Base-by-base conservation (phyloP, 1,284 basidiomycete species). In the Agaricales sp. region DNA sequence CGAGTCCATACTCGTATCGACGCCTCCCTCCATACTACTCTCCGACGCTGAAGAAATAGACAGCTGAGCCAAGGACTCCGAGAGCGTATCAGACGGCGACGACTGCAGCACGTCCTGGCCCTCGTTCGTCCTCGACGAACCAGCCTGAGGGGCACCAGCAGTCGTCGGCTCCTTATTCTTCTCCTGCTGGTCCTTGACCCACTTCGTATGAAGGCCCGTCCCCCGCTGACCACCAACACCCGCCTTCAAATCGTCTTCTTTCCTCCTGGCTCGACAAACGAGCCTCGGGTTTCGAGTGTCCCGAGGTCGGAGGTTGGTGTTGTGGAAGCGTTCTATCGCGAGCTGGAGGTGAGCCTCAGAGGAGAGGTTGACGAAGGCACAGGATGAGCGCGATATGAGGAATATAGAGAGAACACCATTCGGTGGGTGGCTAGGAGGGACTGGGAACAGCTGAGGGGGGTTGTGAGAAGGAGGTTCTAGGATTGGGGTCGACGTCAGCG, bases 201-300 rank as follows among this genome's bases (percentile, higher is more conserved):
- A 92, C 18, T 75, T 74, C 20, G 75, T 73, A 62, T 98, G 94
- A 60, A 97, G 74, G 0, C 90, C 90, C 50, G 80, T 78, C 0
- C 92, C 92, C 22, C 94, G 73, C 67, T 97, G 94, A 3, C 80
- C 91, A 2, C 92, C 92, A 0, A 97, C 93, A 0, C 94, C 94
- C 1, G 92, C 86, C 52, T 80, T 82, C 45, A 93, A 63, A 60
- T 94, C 92, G 57, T 97, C 94, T 50, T 92, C 90, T 56, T 77
- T 82, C 53, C 77, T 78, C 35, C 93, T 76, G 2, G 89, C 77
- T n/a, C 92, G 79, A 62, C 92, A 96, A 13, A 97, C 87, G 49
- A 97, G 69, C 21, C 78, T 74, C 21, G 83, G 82, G 64, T 89
- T 92, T 25, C 82, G 69, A 6, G 78, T 67, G 59, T 95, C 91